Percentiles rank a stretch among this genome's conserved stretches.
phyloP scores from a whole-genome alignment of 2,329 filamentous ascomycete genomes.

The Fusarium agapanthi region DNA sequence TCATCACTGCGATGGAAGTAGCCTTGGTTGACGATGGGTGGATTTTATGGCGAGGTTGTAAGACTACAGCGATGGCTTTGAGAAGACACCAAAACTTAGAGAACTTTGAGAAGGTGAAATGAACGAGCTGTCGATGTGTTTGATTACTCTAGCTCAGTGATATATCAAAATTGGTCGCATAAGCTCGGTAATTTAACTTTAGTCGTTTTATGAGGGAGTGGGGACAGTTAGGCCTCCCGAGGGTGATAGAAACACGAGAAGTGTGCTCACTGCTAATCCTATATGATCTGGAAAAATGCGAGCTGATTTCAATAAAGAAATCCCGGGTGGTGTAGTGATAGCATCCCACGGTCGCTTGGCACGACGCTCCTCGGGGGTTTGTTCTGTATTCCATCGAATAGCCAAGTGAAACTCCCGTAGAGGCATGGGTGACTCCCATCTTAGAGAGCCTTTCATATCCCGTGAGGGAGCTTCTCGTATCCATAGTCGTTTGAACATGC shows the following conservation, averaged over 20 bases:
- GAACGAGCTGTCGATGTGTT: fast-evolving
- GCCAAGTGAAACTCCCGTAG: no score
- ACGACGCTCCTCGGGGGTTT: no score
- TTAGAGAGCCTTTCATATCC: no score
- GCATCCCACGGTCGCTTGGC: not conserved
- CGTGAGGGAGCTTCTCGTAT: no score
- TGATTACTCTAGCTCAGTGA: not conserved
- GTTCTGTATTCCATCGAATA: no score
- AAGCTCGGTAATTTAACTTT: not conserved
- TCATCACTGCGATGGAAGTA: no score
- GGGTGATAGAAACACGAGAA: fast-evolving
- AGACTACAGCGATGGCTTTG: fast-evolving
- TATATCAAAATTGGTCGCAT: not conserved
- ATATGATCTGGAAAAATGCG: fast-evolving
- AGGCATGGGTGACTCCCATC: no score
- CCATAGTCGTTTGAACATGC: no score
- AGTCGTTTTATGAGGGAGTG: not conserved
- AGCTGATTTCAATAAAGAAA: no score
- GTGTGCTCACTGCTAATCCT: fast-evolving
- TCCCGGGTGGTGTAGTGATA: not conserved
- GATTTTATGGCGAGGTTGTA: not conserved
- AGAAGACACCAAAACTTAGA: fast-evolving
- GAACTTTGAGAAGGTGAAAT: fast-evolving
- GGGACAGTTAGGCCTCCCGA: fast-evolving
- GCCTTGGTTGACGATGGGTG: not conserved